phyloP scores from a whole-genome alignment of 176 grass and related monocot species.

The Oryza coarctata region DNA sequence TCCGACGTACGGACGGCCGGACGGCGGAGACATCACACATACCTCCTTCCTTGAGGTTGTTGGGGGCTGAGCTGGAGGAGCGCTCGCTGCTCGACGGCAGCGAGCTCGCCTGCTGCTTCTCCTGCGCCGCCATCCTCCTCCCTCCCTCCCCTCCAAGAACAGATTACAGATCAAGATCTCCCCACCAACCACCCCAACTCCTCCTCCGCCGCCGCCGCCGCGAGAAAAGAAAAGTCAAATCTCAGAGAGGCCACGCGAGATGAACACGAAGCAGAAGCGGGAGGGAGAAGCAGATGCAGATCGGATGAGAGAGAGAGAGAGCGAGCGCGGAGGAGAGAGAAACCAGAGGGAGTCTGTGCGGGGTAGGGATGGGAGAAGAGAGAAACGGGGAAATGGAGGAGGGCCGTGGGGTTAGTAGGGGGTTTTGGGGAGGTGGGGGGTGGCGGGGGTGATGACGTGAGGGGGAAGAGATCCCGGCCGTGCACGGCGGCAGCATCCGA shows the following conservation, averaged over 20 bases:
- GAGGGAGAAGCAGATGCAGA: conserved; percentile 41
- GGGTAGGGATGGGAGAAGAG: neutral
- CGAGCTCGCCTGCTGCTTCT: conserved; percentile 58
- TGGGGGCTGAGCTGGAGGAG: conserved; percentile 75
- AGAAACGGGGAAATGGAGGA: neutral
- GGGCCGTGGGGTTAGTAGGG: conserved; percentile 9
- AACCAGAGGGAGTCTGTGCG: neutral
- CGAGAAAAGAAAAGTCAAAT: conserved; percentile 12
- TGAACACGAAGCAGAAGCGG: neutral
- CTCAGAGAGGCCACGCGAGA: conserved; percentile 8
- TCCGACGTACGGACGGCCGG: neutral
- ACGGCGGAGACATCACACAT: neutral
- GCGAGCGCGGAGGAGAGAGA: neutral
- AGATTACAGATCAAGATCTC: conserved; percentile 34
- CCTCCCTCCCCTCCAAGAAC: neutral
- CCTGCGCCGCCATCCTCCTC: conserved; percentile 34
- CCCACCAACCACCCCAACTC: neutral
- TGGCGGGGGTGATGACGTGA: too few species aligned
- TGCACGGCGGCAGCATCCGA: conserved; percentile 39
- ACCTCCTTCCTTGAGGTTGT: conserved; percentile 63
- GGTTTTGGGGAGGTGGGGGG: neutral
- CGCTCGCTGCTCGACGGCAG: conserved; percentile 74
- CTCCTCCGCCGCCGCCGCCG: neutral
- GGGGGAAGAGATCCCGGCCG: conserved; percentile 21
- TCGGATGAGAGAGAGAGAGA: conserved; percentile 22